Evolutionary conservation across 345 rosid genomes (phyloP), one percentile per base, ranked within the genome.

Genomic region (Hibiscus tridactylites): DNA sequence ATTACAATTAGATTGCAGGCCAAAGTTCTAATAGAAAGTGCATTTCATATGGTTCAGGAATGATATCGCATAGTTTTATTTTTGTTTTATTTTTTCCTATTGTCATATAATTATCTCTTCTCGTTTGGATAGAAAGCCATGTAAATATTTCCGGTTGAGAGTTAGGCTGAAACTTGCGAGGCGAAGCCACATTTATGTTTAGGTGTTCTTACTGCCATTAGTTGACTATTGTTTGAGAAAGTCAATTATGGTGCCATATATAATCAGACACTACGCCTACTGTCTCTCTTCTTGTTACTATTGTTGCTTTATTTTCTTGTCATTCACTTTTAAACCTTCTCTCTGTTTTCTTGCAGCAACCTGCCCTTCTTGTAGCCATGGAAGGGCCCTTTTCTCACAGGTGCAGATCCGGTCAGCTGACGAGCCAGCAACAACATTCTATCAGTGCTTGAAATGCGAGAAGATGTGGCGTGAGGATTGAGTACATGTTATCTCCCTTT

Each of bases 381-480:
- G 91, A 24, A 83, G 79, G 71, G 91, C 89, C 13, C 71, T 77
- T 42, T 88, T 71, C 79, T 83, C 81, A 53, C 84, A 88, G 77
- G 73, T 84, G 16, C 91, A 85, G 79, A 86, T 83, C n/a, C 84
- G 89, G 24, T 88, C 89, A 33, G 93, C 91, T 49, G 91, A 88
- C 74, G 89, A 86, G 72, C 91, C 93, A 0, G 87, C 86, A 37
- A 85, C 89, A 15, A 81, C 87, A 24, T 85, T 88, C 78, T 88
- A 83, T 81, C 79, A 76, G 71, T 88, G 93, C 83, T 68, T 87
- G 77, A 78, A 74, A 31, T 86, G 93, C 62, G 35, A 44, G 28
- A 67, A 58, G 47, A 29, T 44, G 44, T 74, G 77, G 77, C 65
- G 66, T 7, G 77, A 74, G 21, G 72, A 74, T 68, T 74, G 65